Evolutionary conservation across 495 filamentous ascomycete genomes (phyloP).

Genomic region (Talaromyces thailandensis): DNA sequence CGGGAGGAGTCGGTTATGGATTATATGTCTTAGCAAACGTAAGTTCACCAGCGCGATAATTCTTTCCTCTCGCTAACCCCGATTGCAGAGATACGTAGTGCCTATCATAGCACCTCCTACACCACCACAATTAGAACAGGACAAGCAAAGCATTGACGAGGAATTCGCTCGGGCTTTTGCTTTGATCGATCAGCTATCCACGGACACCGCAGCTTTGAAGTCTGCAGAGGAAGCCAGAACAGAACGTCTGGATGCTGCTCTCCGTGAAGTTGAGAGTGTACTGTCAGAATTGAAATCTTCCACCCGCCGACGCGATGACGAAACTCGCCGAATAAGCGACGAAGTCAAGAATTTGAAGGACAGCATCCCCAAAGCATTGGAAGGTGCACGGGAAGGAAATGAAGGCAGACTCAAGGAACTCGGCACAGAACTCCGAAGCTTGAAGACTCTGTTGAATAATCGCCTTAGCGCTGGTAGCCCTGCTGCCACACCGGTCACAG

Average conservation of each 20-base stretch:
- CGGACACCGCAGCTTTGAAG: slow-evolving; percentile 83
- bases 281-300: slow-evolving; percentile 71
- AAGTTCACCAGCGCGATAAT: neutral
- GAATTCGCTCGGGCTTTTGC: slow-evolving; percentile 86
- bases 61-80: slow-evolving; percentile 8
- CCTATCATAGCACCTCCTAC: slow-evolving; percentile 91
- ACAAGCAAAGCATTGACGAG: slow-evolving; percentile 86
- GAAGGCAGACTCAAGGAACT: slow-evolving; percentile 78
- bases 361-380: slow-evolving; percentile 76
- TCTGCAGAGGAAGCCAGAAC: slow-evolving; percentile 75
- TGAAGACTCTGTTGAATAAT: slow-evolving; percentile 81
- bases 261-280: slow-evolving; percentile 76
- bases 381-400: slow-evolving; percentile 74
- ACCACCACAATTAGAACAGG: slow-evolving; percentile 81
- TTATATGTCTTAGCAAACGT: slow-evolving; percentile 83
- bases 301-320: slow-evolving; percentile 71
- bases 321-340: slow-evolving; percentile 73
- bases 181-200: slow-evolving; percentile 81
- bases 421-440: slow-evolving; percentile 78
- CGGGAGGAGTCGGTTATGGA: slow-evolving; percentile 77
- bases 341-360: slow-evolving; percentile 77
- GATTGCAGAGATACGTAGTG: slow-evolving; percentile 67
- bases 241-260: slow-evolving; percentile 70
- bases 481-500: slow-evolving; percentile 21
- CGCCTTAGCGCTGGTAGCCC: slow-evolving; percentile 50